A percentile compares a stretch with the other conserved stretches of the same genome.
These are phyloP conservation scores for Sindora glabra DNA, from an alignment of 306 rosid genomes.

Conservation along the genomic window DNA sequence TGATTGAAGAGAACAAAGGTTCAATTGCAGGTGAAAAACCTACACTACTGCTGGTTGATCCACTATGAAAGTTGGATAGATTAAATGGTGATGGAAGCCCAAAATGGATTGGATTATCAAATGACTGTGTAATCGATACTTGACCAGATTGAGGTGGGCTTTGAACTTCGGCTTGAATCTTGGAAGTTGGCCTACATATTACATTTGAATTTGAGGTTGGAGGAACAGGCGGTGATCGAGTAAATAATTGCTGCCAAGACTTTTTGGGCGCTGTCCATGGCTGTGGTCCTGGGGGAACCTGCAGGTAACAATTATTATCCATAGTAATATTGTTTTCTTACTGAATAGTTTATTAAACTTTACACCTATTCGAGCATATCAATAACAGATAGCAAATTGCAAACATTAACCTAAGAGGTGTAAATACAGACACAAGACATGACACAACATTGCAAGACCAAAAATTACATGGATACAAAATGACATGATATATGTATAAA, in stretches of 20 bases:
- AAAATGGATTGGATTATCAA: slow-evolving; percentile 76
- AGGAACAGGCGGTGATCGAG: slow-evolving; percentile 61
- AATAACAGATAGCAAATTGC: neutral
- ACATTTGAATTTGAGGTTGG: slow-evolving; percentile 60
- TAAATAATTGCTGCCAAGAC: slow-evolving; percentile 96
- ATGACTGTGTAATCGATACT: slow-evolving; percentile 48
- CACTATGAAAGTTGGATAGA: slow-evolving; percentile 47
- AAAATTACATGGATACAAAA: too few species aligned
- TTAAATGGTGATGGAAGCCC: slow-evolving; percentile 87
- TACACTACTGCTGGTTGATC: slow-evolving; percentile 49
- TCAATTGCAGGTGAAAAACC: slow-evolving; percentile 86
- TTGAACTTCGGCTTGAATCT: slow-evolving; percentile 49
- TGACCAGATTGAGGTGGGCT: slow-evolving; percentile 54
- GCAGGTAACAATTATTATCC: slow-evolving; percentile 36
- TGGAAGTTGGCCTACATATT: slow-evolving; percentile 77
- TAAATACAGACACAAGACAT: too few species aligned
- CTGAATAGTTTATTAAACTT: neutral
- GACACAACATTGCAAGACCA: too few species aligned
- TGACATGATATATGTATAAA: too few species aligned
- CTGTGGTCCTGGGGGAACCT: slow-evolving; percentile 65
- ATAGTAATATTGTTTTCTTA: slow-evolving; percentile 16
- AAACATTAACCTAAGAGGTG: too few species aligned
- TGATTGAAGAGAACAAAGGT: slow-evolving; percentile 53
- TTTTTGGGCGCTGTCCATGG: slow-evolving; percentile 66
- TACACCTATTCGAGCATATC: neutral